A percentile compares a stretch with the other conserved stretches of the same genome.
phyloP scores from a whole-genome alignment of 2,329 filamentous ascomycete species.

The Pestalotiopsis sp. region DNA sequence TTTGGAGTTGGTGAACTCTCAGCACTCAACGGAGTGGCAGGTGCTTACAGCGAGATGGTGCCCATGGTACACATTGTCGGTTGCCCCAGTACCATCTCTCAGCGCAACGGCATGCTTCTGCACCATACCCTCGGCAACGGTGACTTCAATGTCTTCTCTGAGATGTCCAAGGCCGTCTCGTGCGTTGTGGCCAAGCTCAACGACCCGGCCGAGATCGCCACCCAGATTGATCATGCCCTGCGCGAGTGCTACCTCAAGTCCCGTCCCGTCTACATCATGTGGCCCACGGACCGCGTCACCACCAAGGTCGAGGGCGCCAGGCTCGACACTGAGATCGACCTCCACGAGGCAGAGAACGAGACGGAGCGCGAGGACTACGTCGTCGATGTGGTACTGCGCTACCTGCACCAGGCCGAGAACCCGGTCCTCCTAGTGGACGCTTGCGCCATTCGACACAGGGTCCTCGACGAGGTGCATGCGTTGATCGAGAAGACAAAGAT shows the following conservation, averaged over 20 bases:
- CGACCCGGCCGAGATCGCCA: constrained; percentile 69
- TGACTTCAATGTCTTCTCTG: constrained; percentile 80
- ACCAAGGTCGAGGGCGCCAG: constrained; percentile 75
- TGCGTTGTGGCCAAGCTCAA: constrained; percentile 73
- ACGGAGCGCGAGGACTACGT: constrained; percentile 77
- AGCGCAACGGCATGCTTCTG: constrained; percentile 49
- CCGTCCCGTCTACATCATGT: constrained; percentile 80
- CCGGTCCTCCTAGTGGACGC: constrained; percentile 84
- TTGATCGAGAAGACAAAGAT: constrained; percentile 74
- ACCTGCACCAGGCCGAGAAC: constrained; percentile 71
- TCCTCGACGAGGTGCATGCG: constrained; percentile 71
- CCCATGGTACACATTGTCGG: constrained; percentile 67
- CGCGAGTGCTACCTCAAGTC: constrained; percentile 74
- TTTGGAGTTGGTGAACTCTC: constrained; percentile 79
- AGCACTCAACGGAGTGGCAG: constrained; percentile 73
- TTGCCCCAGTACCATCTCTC: constrained; percentile 48
- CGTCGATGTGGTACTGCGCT: constrained; percentile 77
- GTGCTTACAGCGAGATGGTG: constrained; percentile 74
- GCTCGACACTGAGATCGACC: constrained; percentile 71
- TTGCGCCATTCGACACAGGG: constrained; percentile 77
- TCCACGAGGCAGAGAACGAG: constrained; percentile 67
- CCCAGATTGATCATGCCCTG: constrained; percentile 78
- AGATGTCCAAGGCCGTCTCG: constrained; percentile 76
- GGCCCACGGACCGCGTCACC: constrained; percentile 80
- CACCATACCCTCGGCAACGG: constrained; percentile 78